These are phyloP conservation scores for Suhomyces tanzawaensis DNA, from an alignment of 805 yeast species.

Conservation along the genomic window DNA sequence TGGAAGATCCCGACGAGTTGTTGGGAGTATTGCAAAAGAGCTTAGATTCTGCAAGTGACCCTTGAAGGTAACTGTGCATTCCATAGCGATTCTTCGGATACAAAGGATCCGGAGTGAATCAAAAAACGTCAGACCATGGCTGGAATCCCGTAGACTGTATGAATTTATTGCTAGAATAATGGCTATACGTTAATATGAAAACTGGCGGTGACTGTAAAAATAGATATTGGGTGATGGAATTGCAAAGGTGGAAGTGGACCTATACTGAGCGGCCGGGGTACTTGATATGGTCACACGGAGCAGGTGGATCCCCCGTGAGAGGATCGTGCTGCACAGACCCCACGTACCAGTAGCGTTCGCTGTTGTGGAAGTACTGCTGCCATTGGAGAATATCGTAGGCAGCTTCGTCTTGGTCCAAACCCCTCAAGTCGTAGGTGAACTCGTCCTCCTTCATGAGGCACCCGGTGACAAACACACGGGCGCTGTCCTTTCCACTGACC, in stretches of 20 bases:
- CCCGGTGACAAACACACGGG: slow-evolving; percentile 70
- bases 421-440: slow-evolving; percentile 65
- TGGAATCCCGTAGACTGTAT: no score
- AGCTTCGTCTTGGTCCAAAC: slow-evolving; percentile 45
- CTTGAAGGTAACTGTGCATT: no score
- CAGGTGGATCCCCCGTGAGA: slow-evolving; percentile 49
- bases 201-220: no score
- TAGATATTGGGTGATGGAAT: no score
- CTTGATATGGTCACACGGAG: slow-evolving; percentile 37
- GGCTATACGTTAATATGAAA: no score
- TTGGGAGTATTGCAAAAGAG: slow-evolving; percentile 50
- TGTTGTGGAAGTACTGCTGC: slow-evolving; percentile 48
- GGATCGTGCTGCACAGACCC: slow-evolving; percentile 52
- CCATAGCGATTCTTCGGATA: no score
- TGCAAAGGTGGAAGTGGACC: no score
- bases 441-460: slow-evolving; percentile 56
- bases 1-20: slow-evolving; percentile 68
- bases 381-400: slow-evolving; percentile 44
- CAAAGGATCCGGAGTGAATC: no score
- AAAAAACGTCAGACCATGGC: no score
- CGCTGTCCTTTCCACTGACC: slow-evolving; percentile 65
- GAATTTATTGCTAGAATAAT: no score
- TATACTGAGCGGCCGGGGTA: slow-evolving; percentile 7
- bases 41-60: slow-evolving; percentile 47
- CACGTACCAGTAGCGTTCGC: slow-evolving; percentile 57